phyloP scores from a whole-genome alignment of 495 filamentous ascomycete genomes.

The Beverwykella pulmonaria region DNA sequence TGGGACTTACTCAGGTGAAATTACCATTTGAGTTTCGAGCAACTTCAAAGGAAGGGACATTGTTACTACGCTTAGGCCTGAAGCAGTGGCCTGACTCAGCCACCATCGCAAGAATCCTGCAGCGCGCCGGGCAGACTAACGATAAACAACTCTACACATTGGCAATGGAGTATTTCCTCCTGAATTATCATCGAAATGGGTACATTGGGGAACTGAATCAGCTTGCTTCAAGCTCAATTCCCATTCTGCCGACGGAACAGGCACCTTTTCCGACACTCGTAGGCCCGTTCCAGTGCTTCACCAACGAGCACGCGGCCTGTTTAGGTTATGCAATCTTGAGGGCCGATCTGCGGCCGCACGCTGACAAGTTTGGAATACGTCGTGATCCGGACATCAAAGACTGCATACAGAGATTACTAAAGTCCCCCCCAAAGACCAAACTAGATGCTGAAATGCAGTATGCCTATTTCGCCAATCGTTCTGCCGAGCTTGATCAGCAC shows the following conservation, averaged over 20 bases:
- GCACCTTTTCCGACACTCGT: constrained; percentile 61
- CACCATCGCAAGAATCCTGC: constrained; percentile 77
- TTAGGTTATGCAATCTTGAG: constrained; percentile 78
- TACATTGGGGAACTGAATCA: constrained; percentile 66
- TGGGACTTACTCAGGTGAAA: constrained; percentile 78
- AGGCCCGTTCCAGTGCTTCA: constrained; percentile 76
- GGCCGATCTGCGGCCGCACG: constrained; percentile 72
- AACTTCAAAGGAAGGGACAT: constrained; percentile 17
- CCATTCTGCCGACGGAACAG: constrained; percentile 75
- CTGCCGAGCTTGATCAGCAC: constrained; percentile 68
- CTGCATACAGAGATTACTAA: constrained; percentile 70
- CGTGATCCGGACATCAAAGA: constrained; percentile 74
- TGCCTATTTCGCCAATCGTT: constrained; percentile 75
- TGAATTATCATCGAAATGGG: constrained; percentile 72
- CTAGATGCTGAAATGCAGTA: constrained; percentile 71
- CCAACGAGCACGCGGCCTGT: constrained; percentile 72
- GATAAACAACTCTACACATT: constrained; percentile 61
- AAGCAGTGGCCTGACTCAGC: constrained; percentile 60
- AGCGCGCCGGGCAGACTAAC: constrained; percentile 55
- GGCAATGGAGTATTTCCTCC: constrained; percentile 80
- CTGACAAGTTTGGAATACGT: constrained; percentile 78
- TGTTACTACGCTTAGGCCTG: constrained; percentile 32
- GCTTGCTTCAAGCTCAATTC: constrained; percentile 50
- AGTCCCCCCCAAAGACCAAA: constrained; percentile 66
- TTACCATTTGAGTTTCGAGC: constrained; percentile 54